Evolutionary conservation across 768 basidiomycete species (phyloP).

Genomic region (Lentinula raphanica): DNA sequence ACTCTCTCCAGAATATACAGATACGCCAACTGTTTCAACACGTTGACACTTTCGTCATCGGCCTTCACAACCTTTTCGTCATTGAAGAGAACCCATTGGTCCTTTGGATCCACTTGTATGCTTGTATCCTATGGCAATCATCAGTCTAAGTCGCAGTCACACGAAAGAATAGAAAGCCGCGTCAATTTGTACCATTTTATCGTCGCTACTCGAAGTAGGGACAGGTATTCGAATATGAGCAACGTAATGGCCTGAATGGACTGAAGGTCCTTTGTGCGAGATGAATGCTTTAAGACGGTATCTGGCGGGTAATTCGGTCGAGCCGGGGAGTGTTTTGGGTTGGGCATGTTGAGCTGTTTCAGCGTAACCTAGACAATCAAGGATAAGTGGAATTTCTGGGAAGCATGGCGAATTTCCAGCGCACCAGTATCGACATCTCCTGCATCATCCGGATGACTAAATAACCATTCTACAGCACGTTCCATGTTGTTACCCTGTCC

Average conservation of each 20-base stretch:
- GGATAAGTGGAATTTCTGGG: conserved; percentile 15
- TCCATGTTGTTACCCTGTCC: conserved; percentile 66
- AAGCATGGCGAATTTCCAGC: conserved; percentile 6
- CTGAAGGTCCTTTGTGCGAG: conserved; percentile 94
- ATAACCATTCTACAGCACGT: conserved; percentile 93
- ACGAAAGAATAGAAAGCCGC: too few species aligned
- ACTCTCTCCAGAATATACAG: conserved; percentile 82
- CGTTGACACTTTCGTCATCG: conserved; percentile 74
- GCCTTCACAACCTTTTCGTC: conserved; percentile 95
- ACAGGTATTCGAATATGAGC: conserved; percentile 63
- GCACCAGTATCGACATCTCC: conserved; percentile 48
- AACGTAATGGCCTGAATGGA: conserved; percentile 93
- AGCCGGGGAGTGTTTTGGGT: conserved; percentile 34
- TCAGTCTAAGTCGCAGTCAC: conserved; percentile 1
- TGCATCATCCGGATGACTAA: conserved; percentile 84
- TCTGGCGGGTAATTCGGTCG: conserved; percentile 58
- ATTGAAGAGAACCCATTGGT: conserved; percentile 87
- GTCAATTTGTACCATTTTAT: conserved; percentile 66
- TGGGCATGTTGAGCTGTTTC: neutral
- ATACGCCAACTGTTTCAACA: conserved; percentile 83
- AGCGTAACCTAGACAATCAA: neutral
- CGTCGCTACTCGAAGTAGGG: conserved; percentile 86
- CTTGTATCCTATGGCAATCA: neutral
- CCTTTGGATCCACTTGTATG: conserved; percentile 13
- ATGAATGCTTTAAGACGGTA: conserved; percentile 91